Conservation (phyloP, 1,139 yeast species). For the Zhuliangozyma parablackwelliae region DNA sequence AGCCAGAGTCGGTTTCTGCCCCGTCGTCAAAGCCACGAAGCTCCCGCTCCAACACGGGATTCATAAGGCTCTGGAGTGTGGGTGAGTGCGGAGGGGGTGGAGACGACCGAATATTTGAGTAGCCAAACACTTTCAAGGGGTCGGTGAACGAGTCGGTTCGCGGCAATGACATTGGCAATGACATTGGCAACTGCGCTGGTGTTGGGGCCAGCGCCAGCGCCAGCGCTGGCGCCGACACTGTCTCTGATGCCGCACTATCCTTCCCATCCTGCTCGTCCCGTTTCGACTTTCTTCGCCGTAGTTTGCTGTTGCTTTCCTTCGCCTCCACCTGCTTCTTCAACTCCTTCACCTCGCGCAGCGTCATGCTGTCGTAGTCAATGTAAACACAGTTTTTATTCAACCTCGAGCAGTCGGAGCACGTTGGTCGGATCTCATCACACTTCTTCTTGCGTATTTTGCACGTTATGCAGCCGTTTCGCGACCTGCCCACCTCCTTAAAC, state of each 20-base stretch:
- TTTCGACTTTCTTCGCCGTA: constrained; percentile 28
- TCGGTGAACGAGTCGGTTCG: constrained; percentile 1
- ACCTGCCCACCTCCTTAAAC: constrained; percentile 21
- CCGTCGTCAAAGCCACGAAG: no score
- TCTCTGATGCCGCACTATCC: no score
- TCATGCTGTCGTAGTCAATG: constrained; percentile 29
- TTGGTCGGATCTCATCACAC: constrained; percentile 62
- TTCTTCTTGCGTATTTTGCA: constrained; percentile 71
- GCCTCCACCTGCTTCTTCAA: constrained; percentile 24
- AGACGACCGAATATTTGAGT: constrained; percentile 4
- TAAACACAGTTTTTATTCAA: constrained; percentile 49
- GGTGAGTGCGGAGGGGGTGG: constrained; percentile 10
- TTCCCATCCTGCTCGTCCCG: constrained; percentile 2
- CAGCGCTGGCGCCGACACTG: no score
- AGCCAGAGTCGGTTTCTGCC: no score
- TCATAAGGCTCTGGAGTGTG: constrained; percentile 11
- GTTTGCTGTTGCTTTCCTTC: constrained; percentile 29
- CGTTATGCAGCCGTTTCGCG: constrained; percentile 63
- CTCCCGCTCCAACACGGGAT: constrained; percentile 4
- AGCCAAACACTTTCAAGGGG: constrained; percentile 5
- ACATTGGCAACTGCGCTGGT: no score
- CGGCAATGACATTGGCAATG: no score
- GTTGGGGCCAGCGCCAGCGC: no score
- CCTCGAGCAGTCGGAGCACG: constrained; percentile 56
- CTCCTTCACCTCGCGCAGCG: constrained; percentile 19